Conservation (phyloP, 345 rosid species). For the Fremontodendron californicum region DNA sequence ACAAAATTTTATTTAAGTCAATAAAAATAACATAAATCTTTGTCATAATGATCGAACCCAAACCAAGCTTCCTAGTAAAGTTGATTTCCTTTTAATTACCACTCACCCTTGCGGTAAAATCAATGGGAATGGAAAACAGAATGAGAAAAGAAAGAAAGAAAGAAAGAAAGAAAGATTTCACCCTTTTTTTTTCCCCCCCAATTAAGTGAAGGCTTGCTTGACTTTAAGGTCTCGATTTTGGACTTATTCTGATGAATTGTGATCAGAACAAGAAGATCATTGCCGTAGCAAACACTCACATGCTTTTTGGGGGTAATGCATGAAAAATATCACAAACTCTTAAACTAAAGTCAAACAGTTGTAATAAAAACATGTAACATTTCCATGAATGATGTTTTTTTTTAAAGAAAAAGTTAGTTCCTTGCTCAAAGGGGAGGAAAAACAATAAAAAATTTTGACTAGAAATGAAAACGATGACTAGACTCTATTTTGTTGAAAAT, state of each 20-base stretch:
- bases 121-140: neutral
- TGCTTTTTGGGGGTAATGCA: neutral
- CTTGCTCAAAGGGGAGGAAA: neutral
- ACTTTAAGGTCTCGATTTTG: neutral
- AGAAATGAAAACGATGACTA: neutral
- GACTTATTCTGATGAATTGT: neutral
- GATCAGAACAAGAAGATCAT: neutral
- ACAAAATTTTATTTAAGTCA: too few species aligned
- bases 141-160: neutral
- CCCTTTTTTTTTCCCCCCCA: neutral
- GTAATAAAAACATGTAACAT: neutral
- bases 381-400: neutral
- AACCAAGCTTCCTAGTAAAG: too few species aligned
- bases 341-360: neutral
- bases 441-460: neutral
- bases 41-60: too few species aligned
- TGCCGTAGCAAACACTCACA: neutral
- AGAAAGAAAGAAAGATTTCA: neutral
- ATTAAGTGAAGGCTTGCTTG: neutral
- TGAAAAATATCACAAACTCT: neutral
- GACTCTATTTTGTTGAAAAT: neutral
- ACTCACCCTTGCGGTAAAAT: neutral
- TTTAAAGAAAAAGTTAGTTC: neutral
- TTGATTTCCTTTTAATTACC: neutral
- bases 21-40: too few species aligned